Base-by-base conservation (phyloP, 345 rosid genomes). In the Eucalyptus pauciflora region DNA sequence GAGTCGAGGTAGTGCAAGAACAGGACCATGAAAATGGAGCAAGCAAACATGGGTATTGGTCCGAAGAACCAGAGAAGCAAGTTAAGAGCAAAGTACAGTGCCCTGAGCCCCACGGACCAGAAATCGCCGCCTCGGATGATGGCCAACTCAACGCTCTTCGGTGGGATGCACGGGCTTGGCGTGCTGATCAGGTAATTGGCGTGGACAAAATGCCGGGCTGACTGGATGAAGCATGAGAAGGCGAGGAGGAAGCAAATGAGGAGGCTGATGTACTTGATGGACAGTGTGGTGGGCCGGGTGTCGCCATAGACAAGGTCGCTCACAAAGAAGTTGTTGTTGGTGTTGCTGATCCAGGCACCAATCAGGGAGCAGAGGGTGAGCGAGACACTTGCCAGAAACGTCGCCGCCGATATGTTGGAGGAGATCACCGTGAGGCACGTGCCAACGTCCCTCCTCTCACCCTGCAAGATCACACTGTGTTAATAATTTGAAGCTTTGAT, bases 41-140 rank as follows among this genome's bases (percentile, higher is more conserved):
- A 93, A 37, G 93, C 67, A 90, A 96, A 93, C 98, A 96, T 96
- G 1, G 98, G 99, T 14, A 96, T 93, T 5, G 98, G 98, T 51
- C 99, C 99, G 58, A 96, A 96, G 86, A 97, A 96, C 98, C 99
- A 96, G 24, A 94, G 90, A 67, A 96, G 88, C 86, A 97, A 87
- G 91, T 89, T 54, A 41, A 95, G 93, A 58, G 98, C 98, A 89
- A 96, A 94, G 89, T 96, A 97, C 31, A 95, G 90, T 41, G 95
- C 93, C 91, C 98, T 93, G 48, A 96, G 95, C 14, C 99, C 98
- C 2, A 95, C 69, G 20, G 94, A 94, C 98, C 98, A 96, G 88
- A 94, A 96, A 89, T 96, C 96, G 41, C 98, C 93, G 2, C 98
- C 99, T 87, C 94, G 92, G 33, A 95, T 89, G 12, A 96, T 91